A percentile compares a stretch with the other conserved stretches of the same genome.
phyloP scores from a whole-genome alignment of 1,284 basidiomycete species.

The Trichosporon sp. region DNA sequence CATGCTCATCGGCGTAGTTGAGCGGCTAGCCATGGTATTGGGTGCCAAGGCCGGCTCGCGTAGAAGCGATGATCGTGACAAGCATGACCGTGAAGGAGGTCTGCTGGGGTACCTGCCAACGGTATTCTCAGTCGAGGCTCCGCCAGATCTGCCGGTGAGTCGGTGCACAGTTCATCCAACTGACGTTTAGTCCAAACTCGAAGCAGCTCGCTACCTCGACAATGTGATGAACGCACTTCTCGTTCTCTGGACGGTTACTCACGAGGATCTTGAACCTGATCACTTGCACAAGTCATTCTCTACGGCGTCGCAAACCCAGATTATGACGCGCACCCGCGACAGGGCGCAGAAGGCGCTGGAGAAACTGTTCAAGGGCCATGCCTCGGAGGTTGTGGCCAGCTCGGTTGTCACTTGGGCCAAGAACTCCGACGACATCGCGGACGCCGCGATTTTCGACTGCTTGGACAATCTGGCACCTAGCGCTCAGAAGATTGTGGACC shows the following conservation, averaged over 20 bases:
- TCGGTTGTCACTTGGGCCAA: conserved; percentile 38
- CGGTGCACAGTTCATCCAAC: background rate
- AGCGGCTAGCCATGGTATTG: conserved; percentile 68
- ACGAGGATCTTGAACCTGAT: background rate
- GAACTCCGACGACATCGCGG: conserved; percentile 31
- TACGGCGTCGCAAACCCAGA: conserved; percentile 40
- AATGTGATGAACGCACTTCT: conserved; percentile 37
- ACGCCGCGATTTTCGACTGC: conserved; percentile 66
- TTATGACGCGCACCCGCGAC: conserved; percentile 46
- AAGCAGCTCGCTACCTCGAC: conserved; percentile 33
- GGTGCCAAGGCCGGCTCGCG: conserved; percentile 15
- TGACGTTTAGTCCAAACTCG: conserved; percentile 19
- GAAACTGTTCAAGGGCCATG: conserved; percentile 74
- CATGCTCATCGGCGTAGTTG: conserved; percentile 75
- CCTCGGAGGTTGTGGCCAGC: conserved; percentile 70
- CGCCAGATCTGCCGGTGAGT: conserved; percentile 27
- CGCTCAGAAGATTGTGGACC: conserved; percentile 81
- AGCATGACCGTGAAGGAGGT: conserved; percentile 49
- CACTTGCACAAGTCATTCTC: background rate
- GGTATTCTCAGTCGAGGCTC: conserved; percentile 48
- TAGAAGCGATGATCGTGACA: conserved; percentile 43
- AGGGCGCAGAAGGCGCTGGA: conserved; percentile 76
- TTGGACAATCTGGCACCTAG: conserved; percentile 77
- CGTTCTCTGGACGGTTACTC: conserved; percentile 36
- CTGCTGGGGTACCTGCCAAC: conserved; percentile 49